Evolutionary conservation across 495 filamentous ascomycete species (phyloP), one percentile per base, ranked within the genome.

Genomic region (Neurospora sp.): DNA sequence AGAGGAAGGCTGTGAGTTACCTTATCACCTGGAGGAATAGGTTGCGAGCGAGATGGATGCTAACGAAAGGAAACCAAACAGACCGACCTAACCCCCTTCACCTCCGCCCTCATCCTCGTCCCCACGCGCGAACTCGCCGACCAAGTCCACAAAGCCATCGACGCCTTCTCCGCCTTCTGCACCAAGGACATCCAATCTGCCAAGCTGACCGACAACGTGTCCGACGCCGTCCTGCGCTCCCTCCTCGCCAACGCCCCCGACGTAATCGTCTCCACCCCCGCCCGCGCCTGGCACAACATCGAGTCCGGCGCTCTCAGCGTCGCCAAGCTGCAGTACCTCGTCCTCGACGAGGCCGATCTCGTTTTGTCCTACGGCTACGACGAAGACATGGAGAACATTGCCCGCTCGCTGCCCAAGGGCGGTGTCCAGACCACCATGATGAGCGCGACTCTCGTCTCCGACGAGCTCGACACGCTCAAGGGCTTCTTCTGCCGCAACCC

Each of bases 331-430:
- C 87, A 88, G 69, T 88, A 94, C 71, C 83, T 99, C 17, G 94
- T 98, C 13, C 91, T 99, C 72, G 96, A 99, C 78, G 96, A 99
- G 82, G 94, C 94, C 4, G 96, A 99, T 81, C 81, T 98, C 71
- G 90, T 98, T n/a, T 84, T 98, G 71, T 94, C 92, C 10, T 99
- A 98, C 78, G 96, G 94, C 69, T 97, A 98, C 77, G 91, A 96
- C 45, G 92, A 95, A 70, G 96, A 98, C 78, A 87, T 99, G 74
- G 88, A 93, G 73, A 89, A 85, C 71, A 84, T 98, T 28, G 85
- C 94, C 0, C 89, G 91, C 76, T 85, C 89, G 7, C 84, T 98
- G 39, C 93, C 94, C 2, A 91, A 91, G 74, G 93, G 93, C 7
- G 54, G 54, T 13, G 86, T 97, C 19, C 96, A 99, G 83, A 94